phyloP scores from a whole-genome alignment of 2,329 filamentous ascomycete species.

The Mycosphaerella sp. region DNA sequence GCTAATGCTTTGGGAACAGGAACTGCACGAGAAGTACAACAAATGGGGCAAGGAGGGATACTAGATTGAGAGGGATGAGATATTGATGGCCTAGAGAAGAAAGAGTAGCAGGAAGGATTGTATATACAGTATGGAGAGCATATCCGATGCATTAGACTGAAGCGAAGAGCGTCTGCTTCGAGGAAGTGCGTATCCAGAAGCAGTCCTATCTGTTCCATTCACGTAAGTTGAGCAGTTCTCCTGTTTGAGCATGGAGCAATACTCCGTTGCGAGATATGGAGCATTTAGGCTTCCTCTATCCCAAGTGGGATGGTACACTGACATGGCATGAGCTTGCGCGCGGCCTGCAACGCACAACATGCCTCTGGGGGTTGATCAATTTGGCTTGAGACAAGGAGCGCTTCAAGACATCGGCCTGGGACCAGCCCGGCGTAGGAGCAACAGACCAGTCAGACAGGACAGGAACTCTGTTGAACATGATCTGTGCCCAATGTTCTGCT shows the following conservation, averaged over 20 bases:
- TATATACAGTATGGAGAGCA: conserved; percentile 4
- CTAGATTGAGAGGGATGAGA: conserved; percentile 33
- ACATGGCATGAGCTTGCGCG: too few relatives aligned
- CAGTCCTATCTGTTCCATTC: not conserved
- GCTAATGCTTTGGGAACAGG: conserved; percentile 43
- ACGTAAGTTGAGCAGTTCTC: not conserved
- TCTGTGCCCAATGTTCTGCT: too few relatives aligned
- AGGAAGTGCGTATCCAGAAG: not conserved
- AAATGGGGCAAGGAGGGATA: conserved; percentile 99
- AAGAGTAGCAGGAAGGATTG: not conserved
- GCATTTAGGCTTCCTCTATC: too few relatives aligned
- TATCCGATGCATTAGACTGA: conserved; percentile 5
- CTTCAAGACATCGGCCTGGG: too few relatives aligned
- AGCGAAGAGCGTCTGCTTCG: not conserved
- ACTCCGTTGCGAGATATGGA: too few relatives aligned
- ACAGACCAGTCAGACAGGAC: too few relatives aligned
- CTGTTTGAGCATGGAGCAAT: not conserved
- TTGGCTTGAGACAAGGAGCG: too few relatives aligned
- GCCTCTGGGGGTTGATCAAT: too few relatives aligned
- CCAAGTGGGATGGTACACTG: too few relatives aligned
- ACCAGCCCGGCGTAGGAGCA: too few relatives aligned
- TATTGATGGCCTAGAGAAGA: not conserved
- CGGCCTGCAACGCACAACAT: too few relatives aligned
- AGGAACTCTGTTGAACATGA: too few relatives aligned
- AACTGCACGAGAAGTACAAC: conserved; percentile 96